Conservation (phyloP, 352 stramenopile species). For the Pythium sp. region DNA sequence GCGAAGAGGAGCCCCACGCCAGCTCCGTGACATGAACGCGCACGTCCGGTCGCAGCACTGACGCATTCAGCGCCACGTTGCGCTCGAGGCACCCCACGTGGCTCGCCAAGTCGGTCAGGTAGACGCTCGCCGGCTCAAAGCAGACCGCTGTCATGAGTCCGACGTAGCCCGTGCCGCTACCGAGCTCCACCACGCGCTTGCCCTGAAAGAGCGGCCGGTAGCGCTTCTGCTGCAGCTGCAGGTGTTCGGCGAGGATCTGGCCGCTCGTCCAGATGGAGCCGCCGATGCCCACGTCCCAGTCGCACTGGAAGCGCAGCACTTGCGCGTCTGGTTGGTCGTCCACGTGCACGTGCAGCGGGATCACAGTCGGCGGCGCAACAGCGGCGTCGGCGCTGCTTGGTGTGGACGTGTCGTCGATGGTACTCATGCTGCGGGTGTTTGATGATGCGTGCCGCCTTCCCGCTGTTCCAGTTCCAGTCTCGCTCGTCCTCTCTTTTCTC, state of each 20-base stretch:
- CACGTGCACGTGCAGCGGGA: slow-evolving; percentile 46
- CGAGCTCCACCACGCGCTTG: slow-evolving; percentile 69
- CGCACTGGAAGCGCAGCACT: slow-evolving; percentile 65
- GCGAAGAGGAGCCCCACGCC: slow-evolving; percentile 41
- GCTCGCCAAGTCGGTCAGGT: slow-evolving; percentile 62
- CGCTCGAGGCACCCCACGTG: slow-evolving; percentile 57
- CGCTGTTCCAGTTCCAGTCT: too few relatives aligned
- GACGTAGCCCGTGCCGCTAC: slow-evolving; percentile 76
- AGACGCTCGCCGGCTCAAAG: slow-evolving; percentile 54
- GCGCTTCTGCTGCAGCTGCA: slow-evolving; percentile 44
- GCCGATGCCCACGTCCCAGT: slow-evolving; percentile 81
- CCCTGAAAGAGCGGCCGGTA: slow-evolving; percentile 57
- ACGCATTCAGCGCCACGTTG: slow-evolving; percentile 56
- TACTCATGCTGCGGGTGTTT: neutral
- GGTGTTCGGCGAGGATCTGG: slow-evolving; percentile 59
- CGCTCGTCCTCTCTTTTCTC: too few relatives aligned
- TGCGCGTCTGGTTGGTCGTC: slow-evolving; percentile 25
- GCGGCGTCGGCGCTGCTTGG: neutral
- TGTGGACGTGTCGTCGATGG: neutral
- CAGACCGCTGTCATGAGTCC: slow-evolving; percentile 61
- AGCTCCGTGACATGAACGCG: slow-evolving; percentile 58
- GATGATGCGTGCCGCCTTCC: too few relatives aligned
- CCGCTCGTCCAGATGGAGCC: slow-evolving; percentile 83
- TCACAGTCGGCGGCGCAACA: slow-evolving; percentile 13
- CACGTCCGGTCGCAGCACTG: slow-evolving; percentile 26